Percentiles rank a stretch among this genome's conserved stretches.
Conservation (phyloP, 2,329 filamentous ascomycete genomes). For the Pseudogymnoascus sp. region DNA sequence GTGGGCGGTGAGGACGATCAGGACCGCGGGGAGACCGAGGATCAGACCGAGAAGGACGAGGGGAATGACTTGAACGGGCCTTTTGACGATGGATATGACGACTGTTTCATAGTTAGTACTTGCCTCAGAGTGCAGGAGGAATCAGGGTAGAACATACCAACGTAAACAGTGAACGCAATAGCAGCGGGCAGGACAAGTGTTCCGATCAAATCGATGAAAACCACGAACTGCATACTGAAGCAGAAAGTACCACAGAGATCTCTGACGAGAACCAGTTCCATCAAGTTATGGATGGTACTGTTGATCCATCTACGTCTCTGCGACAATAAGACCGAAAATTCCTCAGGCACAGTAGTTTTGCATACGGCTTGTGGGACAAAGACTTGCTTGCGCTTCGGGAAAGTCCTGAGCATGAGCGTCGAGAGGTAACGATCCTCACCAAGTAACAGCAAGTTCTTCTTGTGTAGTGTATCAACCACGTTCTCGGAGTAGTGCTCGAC, state of each 20-base stretch:
- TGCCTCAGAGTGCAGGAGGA: background rate
- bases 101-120: conserved; percentile 43
- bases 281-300: conserved; percentile 95
- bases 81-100: conserved; percentile 73
- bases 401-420: conserved; percentile 96
- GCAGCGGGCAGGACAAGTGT: conserved; percentile 92
- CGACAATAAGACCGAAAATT: conserved; percentile 85
- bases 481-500: conserved; percentile 99
- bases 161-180: conserved; percentile 94
- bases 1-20: conserved; percentile 91
- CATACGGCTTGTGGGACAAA: conserved; percentile 98
- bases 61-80: conserved; percentile 76
- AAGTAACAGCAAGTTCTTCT: conserved; percentile 87
- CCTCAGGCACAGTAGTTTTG: conserved; percentile 93
- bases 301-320: conserved; percentile 98
- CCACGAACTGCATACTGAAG: conserved; percentile 99
- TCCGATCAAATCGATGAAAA: conserved; percentile 90
- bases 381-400: conserved; percentile 97
- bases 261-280: conserved; percentile 91
- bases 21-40: conserved; percentile 81
- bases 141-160: conserved; percentile 54
- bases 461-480: conserved; percentile 94
- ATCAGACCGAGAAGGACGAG: conserved; percentile 83
- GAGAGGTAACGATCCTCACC: conserved; percentile 94
- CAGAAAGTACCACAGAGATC: conserved; percentile 98